phyloP scores from a whole-genome alignment of 106 monocot species.

The Allium sativum region DNA sequence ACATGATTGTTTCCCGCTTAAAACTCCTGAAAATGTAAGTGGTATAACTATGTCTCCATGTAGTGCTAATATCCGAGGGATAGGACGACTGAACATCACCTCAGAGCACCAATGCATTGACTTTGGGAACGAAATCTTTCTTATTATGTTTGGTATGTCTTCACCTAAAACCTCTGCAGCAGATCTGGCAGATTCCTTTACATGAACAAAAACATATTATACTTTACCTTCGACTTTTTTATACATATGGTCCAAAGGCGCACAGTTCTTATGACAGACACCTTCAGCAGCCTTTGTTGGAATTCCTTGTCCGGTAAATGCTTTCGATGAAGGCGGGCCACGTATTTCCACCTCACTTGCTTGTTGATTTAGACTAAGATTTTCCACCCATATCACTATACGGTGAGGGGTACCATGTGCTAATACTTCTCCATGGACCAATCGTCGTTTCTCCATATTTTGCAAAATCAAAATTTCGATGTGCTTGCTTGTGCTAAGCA shows the following conservation, averaged over 20 bases:
- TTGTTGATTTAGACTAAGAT: constrained; percentile 48
- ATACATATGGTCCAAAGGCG: constrained; percentile 41
- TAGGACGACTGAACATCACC: constrained; percentile 75
- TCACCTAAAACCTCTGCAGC: constrained; percentile 77
- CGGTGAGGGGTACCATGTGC: constrained; percentile 80
- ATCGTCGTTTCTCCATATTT: constrained; percentile 48
- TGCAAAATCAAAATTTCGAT: constrained; percentile 41
- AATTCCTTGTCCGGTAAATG: constrained; percentile 65
- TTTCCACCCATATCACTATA: constrained; percentile 61
- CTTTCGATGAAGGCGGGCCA: constrained; percentile 76
- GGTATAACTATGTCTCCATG: constrained; percentile 72
- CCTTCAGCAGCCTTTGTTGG: constrained; percentile 95
- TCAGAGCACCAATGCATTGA: constrained; percentile 98
- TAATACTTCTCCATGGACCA: constrained; percentile 49
- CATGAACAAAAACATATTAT: constrained; percentile 71
- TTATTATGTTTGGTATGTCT: constrained; percentile 59
- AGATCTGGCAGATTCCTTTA: constrained; percentile 55
- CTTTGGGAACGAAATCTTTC: constrained; percentile 76
- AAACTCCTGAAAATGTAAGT: constrained; percentile 69
- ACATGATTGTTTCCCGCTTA: constrained; percentile 70
- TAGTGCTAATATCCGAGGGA: constrained; percentile 88
- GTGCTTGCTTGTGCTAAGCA: constrained; percentile 64
- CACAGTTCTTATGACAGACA: constrained; percentile 69
- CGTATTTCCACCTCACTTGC: constrained; percentile 70
- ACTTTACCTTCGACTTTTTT: constrained; percentile 76